Evolutionary conservation across 305 asterid genomes (phyloP).

Genomic region (Fraxinus platypoda): DNA sequence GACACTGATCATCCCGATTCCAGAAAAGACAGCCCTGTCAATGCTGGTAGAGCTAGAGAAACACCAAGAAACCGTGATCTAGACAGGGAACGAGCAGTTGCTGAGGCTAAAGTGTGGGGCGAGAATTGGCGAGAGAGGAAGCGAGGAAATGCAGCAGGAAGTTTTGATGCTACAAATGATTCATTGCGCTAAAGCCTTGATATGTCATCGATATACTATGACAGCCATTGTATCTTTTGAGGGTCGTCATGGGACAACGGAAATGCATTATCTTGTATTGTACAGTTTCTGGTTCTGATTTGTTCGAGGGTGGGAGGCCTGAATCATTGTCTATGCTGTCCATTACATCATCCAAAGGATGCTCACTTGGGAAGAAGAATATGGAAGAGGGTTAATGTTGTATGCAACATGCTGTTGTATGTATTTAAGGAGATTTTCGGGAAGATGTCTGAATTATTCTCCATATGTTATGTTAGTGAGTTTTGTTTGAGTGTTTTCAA

Average conservation of each 20-base stretch:
- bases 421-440: conserved; percentile 32
- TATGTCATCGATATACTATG: not conserved
- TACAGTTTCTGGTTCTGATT: not conserved
- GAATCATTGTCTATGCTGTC: not conserved
- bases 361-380: not conserved
- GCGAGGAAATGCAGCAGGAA: conserved; percentile 35
- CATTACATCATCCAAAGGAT: not conserved
- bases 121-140: conserved; percentile 55
- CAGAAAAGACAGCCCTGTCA: conserved; percentile 61
- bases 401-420: conserved; percentile 27
- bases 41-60: conserved; percentile 55
- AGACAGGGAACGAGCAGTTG: conserved; percentile 61
- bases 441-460: conserved; percentile 20
- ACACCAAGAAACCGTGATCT: conserved; percentile 45
- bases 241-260: not conserved
- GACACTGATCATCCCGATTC: conserved; percentile 57
- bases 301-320: not conserved
- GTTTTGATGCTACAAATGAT: conserved; percentile 50
- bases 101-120: conserved; percentile 68
- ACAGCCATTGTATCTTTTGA: not conserved
- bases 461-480: conserved; percentile 10
- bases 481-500: not conserved
- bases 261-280: not conserved
- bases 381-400: conserved; percentile 5
- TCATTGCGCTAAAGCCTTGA: conserved; percentile 13